Conservation (phyloP, 83 land plant species). For the Picea abies region DNA sequence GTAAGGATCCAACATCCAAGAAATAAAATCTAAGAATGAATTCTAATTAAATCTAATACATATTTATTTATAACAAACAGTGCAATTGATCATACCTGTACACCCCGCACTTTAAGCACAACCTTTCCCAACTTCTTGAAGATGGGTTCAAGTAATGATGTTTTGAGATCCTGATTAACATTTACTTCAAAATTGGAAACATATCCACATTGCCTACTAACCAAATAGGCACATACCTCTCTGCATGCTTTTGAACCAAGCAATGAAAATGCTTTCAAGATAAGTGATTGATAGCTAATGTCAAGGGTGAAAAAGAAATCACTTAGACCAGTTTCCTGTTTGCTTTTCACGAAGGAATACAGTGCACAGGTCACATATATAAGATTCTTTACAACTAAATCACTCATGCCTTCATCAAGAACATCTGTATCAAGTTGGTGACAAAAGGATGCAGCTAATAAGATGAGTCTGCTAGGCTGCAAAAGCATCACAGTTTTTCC, state of each 20-base stretch:
- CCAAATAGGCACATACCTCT: constrained; percentile 5
- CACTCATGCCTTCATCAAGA: constrained; percentile 42
- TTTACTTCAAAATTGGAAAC: constrained; percentile 5
- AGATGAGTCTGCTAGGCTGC: constrained; percentile 73
- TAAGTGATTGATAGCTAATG: constrained; percentile 31
- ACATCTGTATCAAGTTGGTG: constrained; percentile 58
- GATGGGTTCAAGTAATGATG: constrained; percentile 50
- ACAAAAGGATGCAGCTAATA: constrained; percentile 63
- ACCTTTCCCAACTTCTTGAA: constrained; percentile 72
- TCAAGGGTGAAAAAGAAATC: constrained; percentile 50
- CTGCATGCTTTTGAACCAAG: constrained; percentile 45
- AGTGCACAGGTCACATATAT: constrained; percentile 47
- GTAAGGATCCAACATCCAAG: constrained; percentile 1
- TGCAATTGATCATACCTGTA: constrained; percentile 52
- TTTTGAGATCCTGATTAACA: constrained; percentile 23
- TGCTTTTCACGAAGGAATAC: constrained; percentile 32
- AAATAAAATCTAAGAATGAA: not conserved
- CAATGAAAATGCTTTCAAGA: constrained; percentile 48
- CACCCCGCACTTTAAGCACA: constrained; percentile 52
- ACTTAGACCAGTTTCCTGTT: not conserved
- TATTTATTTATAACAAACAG: constrained; percentile 1
- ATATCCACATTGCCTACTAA: constrained; percentile 6
- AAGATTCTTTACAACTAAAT: constrained; percentile 56
- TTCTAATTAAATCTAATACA: not conserved
- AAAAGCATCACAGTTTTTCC: constrained; percentile 28